Evolutionary conservation across 306 rosid species (phyloP), one percentile per base, ranked within the genome.

Genomic region (Pterocarpus santalinus): DNA sequence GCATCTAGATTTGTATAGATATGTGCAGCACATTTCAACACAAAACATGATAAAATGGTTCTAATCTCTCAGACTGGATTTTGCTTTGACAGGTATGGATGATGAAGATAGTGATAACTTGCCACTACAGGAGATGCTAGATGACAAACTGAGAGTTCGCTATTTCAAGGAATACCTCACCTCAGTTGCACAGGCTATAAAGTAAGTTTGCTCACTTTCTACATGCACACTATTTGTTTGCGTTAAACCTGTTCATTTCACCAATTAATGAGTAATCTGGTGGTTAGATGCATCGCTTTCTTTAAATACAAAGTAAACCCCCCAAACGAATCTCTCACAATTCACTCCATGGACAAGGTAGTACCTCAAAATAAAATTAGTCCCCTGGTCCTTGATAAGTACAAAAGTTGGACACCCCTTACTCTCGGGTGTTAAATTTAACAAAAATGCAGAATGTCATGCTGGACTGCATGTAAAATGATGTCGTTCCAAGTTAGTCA

Each of bases 121-220:
- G 71, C 84, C 92, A 34, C 90, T 95, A 44, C 83, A 90, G 56
- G 97, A 88, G 85, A 91, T 88, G 87, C 85, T 95, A 34, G 94
- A 95, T 87, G 97, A 95, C 85, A 91, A 91, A 87, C 75, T 88
- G 85, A 91, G 98, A 82, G 91, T 92, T 62, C 39, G 85, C 68
- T 95, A 86, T 88, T 95, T 14, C 68, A 91, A 80, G 83, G 81
- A 79, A 81, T 92, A 95, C 86, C 76, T 95, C 66, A 91, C 91
- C 30, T 86, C 92, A 47, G 94, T 87, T 85, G 80, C 92, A 36
- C 88, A 83, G 61, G 97, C 98, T 33, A 91, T 95, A 58, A 95
- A 91, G 98, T 95, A 77, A 75, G 94, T 85, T 62, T 64, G 53
- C 58, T 36, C 47, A 38, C 73, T 75, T 81, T 75, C 79, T 60